These are phyloP conservation scores for Astragalus membranaceus DNA, from an alignment of 306 rosid species.

Conservation along the genomic window DNA sequence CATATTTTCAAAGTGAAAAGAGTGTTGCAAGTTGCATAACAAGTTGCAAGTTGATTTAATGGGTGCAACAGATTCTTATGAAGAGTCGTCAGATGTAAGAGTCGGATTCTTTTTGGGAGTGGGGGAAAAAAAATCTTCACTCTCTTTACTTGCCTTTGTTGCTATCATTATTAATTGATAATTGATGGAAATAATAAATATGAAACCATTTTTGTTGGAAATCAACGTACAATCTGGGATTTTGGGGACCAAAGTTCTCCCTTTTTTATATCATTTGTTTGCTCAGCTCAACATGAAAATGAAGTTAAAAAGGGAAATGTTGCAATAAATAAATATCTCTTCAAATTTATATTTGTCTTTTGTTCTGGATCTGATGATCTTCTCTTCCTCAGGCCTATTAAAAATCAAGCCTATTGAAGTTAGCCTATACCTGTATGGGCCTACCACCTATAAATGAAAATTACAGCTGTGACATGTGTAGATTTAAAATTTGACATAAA, in stretches of 20 bases:
- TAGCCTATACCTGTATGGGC: too few species aligned
- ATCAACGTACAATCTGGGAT: slow-evolving; percentile 23
- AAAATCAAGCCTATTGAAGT: too few species aligned
- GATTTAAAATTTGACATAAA: too few species aligned
- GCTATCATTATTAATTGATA: slow-evolving; percentile 27
- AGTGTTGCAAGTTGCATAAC: slow-evolving; percentile 38
- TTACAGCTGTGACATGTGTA: too few species aligned
- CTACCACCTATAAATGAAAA: too few species aligned
- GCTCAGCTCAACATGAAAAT: too few species aligned
- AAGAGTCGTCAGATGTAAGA: slow-evolving; percentile 49
- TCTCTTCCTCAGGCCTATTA: too few species aligned
- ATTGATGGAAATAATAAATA: slow-evolving; percentile 5
- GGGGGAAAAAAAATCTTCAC: slow-evolving; percentile 11
- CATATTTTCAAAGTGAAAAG: slow-evolving; percentile 26
- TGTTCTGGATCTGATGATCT: too few species aligned
- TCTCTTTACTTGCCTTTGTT: slow-evolving; percentile 18
- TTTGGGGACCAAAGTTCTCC: slow-evolving; percentile 11
- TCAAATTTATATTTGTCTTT: too few species aligned
- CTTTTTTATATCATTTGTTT: not conserved
- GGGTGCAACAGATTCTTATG: slow-evolving; percentile 28
- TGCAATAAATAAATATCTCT: not conserved
- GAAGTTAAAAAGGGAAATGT: too few species aligned
- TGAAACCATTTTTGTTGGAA: slow-evolving; percentile 17
- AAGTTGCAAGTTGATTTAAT: slow-evolving; percentile 43
- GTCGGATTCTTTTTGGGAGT: slow-evolving; percentile 14